Conservation (phyloP, 306 rosid species). For the Datisca glomerata region DNA sequence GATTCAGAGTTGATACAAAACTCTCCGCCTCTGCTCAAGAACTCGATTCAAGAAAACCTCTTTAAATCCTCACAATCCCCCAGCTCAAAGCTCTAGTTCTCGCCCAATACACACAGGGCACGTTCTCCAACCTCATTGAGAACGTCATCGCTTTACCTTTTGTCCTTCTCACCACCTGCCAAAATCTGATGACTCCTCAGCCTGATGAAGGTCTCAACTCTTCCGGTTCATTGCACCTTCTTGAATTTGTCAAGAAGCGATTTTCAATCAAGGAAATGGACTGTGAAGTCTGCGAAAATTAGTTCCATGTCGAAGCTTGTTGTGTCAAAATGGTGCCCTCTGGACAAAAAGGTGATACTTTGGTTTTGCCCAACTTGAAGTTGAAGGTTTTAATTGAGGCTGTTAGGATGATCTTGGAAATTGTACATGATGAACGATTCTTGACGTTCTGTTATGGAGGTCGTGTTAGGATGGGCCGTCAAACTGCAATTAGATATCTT, state of each 20-base stretch:
- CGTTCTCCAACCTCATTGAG: slow-evolving; percentile 42
- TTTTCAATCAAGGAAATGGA: slow-evolving; percentile 34
- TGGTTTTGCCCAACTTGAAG: slow-evolving; percentile 69
- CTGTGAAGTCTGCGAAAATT: slow-evolving; percentile 33
- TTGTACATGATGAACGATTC: slow-evolving; percentile 45
- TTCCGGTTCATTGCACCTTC: slow-evolving; percentile 6
- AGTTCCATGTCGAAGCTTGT: slow-evolving; percentile 42
- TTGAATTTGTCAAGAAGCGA: slow-evolving; percentile 16
- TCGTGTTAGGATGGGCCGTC: slow-evolving; percentile 50
- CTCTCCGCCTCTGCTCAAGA: slow-evolving; percentile 13
- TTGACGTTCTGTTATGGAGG: slow-evolving; percentile 50
- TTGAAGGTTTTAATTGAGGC: slow-evolving; percentile 79
- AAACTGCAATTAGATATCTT: slow-evolving; percentile 56
- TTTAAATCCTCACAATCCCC: slow-evolving; percentile 30
- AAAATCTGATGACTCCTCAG: slow-evolving; percentile 27
- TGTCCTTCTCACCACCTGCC: slow-evolving; percentile 61
- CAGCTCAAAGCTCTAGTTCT: slow-evolving; percentile 58
- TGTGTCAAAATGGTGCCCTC: slow-evolving; percentile 25
- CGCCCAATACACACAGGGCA: slow-evolving; percentile 33
- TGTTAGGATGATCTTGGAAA: slow-evolving; percentile 33
- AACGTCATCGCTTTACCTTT: slow-evolving; percentile 63
- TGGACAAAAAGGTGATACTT: slow-evolving; percentile 18
- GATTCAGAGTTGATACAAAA: slow-evolving; percentile 2
- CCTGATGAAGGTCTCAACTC: not conserved
- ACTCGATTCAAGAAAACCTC: slow-evolving; percentile 1